Conservation (phyloP, 2,329 filamentous ascomycete genomes). For the Leptographium flavum region DNA sequence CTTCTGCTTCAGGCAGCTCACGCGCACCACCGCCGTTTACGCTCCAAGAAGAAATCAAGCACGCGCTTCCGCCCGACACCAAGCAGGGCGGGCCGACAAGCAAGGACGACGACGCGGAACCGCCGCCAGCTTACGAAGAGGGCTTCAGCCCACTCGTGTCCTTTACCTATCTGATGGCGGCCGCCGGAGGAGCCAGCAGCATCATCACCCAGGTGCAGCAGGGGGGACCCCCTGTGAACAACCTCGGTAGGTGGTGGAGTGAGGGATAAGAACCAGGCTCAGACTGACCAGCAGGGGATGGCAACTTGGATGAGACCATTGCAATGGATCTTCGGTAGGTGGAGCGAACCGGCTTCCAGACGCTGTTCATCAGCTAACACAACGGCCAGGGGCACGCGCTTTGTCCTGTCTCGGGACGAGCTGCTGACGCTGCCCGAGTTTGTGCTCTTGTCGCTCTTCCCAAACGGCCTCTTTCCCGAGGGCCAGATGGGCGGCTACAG, state of each 20-base stretch:
- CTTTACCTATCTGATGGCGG: constrained; percentile 96
- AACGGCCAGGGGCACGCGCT: constrained; percentile 65
- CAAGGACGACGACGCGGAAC: constrained; percentile 75
- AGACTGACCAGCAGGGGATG: too few relatives aligned
- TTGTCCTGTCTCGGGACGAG: constrained; percentile 89
- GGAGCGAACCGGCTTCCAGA: neutral
- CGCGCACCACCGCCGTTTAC: constrained; percentile 40
- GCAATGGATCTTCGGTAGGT: constrained; percentile 81
- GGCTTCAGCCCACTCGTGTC: constrained; percentile 81
- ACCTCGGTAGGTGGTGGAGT: too few relatives aligned
- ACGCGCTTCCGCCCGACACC: neutral
- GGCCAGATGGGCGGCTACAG: constrained; percentile 88
- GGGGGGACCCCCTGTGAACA: constrained; percentile 76
- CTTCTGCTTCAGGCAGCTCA: constrained; percentile 31
- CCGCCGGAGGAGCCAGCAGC: constrained; percentile 90
- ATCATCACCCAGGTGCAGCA: constrained; percentile 99
- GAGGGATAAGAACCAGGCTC: neutral
- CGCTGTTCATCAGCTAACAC: neutral
- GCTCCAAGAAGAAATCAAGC: constrained; percentile 47
- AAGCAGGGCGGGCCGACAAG: constrained; percentile 26
- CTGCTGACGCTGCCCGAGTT: constrained; percentile 93
- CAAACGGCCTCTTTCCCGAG: constrained; percentile 94
- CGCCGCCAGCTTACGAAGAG: constrained; percentile 91
- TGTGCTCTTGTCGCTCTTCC: constrained; percentile 91
- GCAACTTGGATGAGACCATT: constrained; percentile 83